These are phyloP conservation scores for Alternaria tenuissima DNA, from an alignment of 2,329 filamentous ascomycete genomes.

Conservation along the genomic window DNA sequence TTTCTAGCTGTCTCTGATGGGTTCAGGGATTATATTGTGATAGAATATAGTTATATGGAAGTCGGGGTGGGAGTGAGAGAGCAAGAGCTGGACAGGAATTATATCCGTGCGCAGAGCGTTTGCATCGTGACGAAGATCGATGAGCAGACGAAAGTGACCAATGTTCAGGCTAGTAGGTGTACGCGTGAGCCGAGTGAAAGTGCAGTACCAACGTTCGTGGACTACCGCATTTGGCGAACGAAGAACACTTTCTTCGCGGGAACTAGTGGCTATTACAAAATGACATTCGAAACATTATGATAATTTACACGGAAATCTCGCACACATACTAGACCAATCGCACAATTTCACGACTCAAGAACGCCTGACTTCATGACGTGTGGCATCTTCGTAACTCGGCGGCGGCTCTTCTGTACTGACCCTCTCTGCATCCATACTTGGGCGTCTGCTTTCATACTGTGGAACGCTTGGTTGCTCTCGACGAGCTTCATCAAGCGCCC, in stretches of 20 bases:
- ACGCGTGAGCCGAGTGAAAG: background rate
- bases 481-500: slow-evolving; percentile 14
- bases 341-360: background rate
- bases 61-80: background rate
- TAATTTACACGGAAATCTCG: background rate
- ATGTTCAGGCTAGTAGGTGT: background rate
- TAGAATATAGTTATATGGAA: background rate
- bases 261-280: background rate
- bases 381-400: slow-evolving; percentile 23
- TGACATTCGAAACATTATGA: background rate
- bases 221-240: slow-evolving; percentile 10
- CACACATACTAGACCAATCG: background rate
- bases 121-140: background rate
- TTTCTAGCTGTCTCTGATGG: slow-evolving; percentile 4
- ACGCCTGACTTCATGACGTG: slow-evolving; percentile 7
- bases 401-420: slow-evolving; percentile 22
- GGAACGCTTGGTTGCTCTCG: slow-evolving; percentile 12
- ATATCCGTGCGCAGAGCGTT: slow-evolving; percentile 8
- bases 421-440: slow-evolving; percentile 26
- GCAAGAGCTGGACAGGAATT: slow-evolving; percentile 1
- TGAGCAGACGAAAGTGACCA: slow-evolving; percentile 11
- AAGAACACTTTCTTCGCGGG: slow-evolving; percentile 1
- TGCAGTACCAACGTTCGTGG: background rate
- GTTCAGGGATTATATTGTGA: background rate
- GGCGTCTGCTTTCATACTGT: slow-evolving; percentile 12